Evolutionary conservation across 2,329 filamentous ascomycete species (phyloP).

Genomic region (Atkinsonella hypoxylon): DNA sequence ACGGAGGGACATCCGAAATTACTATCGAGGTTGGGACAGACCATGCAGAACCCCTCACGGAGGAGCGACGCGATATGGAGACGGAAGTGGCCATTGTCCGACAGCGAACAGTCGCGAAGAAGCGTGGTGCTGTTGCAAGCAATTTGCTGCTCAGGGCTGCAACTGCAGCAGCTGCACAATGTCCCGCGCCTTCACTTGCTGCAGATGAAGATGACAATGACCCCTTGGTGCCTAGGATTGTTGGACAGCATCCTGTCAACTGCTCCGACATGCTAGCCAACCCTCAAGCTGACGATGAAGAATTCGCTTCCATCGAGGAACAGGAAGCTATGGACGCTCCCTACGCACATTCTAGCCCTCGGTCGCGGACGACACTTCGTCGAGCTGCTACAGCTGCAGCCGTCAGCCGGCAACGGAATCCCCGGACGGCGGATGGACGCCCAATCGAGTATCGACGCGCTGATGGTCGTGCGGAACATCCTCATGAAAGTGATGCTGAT

Average conservation of each 20-base stretch:
- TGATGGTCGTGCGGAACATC: slow-evolving; percentile 58
- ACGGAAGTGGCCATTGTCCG: slow-evolving; percentile 70
- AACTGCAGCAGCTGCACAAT: slow-evolving; percentile 26
- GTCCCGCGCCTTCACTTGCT: slow-evolving; percentile 17
- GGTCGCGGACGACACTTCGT: slow-evolving; percentile 57
- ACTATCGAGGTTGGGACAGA: slow-evolving; percentile 64
- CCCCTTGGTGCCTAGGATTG: slow-evolving; percentile 38
- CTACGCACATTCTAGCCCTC: slow-evolving; percentile 60
- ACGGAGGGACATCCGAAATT: slow-evolving; percentile 46
- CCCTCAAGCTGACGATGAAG: slow-evolving; percentile 25
- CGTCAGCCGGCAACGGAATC: slow-evolving; percentile 55
- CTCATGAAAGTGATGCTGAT: slow-evolving; percentile 78
- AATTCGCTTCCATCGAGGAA: slow-evolving; percentile 38
- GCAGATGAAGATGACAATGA: slow-evolving; percentile 32
- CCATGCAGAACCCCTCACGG: slow-evolving; percentile 57
- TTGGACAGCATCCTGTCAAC: slow-evolving; percentile 20
- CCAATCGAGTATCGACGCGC: slow-evolving; percentile 53
- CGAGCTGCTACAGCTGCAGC: slow-evolving; percentile 68
- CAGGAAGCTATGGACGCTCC: slow-evolving; percentile 56
- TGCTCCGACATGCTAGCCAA: slow-evolving; percentile 12
- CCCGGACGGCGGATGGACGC: slow-evolving; percentile 39
- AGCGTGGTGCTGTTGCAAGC: slow-evolving; percentile 30
- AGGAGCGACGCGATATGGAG: slow-evolving; percentile 62
- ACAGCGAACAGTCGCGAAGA: slow-evolving; percentile 58
- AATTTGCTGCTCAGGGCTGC: slow-evolving; percentile 36